Base-by-base conservation (phyloP, 805 yeast genomes). In the Candida suzukii region DNA sequence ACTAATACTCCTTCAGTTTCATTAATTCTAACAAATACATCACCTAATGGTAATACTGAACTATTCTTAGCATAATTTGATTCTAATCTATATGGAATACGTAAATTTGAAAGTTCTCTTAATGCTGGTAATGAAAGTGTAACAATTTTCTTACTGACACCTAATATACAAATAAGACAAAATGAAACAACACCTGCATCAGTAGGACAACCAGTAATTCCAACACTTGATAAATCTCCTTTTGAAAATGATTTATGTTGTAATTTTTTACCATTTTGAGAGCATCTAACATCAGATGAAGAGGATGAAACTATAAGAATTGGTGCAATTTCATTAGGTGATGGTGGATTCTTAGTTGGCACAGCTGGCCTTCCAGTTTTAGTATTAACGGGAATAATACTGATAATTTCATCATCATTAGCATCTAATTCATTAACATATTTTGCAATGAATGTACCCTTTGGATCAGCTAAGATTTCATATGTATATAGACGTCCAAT, bases 401-500 rank as follows among this genome's bases (percentile, higher is more conserved):
- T 64, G 1, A 67, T 64, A 16, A 90, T 70, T 2, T 74, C 70
- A 2, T 76, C 65, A 26, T 71, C 76, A 37, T 75, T 74, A 0
- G 76, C 65, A 31, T 70, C 71, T 6, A 73, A 61, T 0, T 63
- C 56, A 31, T 69, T 80, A 8, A 74, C 66, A 43, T 71, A 71
- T 21, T 70, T 71, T 0, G 78, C 83, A 24, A 66, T 63, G 54
- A 79, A 88, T 38, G 78, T 66, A 0, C 91, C 93, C 6, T 68
- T 70, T 35, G 70, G 60, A 0, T 71, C 64, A 1, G 95, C 95
- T 4, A 79, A 56, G 2, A 90, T 60, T 52, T 80, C 78, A 60
- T 73, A 86, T 0, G 78, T 70, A 22, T 81, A 46, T 12, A 88
- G 54, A 42, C 85, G 83, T 16, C 97, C 97, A 14, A 64, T 63